Percentiles rank a stretch among this genome's conserved stretches.
Conservation (phyloP, 192 early-diverging fungal genomes). For the Rhizophagus sp. region DNA sequence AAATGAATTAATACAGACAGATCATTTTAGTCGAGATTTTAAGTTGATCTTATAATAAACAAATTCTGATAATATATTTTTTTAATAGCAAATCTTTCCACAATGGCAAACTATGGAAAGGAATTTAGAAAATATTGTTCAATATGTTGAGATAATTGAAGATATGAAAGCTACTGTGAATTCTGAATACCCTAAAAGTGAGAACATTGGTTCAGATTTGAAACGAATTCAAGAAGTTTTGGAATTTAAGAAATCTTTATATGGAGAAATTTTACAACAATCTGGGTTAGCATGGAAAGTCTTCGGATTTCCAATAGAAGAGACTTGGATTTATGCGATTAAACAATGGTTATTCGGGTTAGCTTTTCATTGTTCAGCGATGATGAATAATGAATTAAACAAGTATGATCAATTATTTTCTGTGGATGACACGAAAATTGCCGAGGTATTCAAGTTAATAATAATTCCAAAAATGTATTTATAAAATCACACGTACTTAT, state of each 20-base stretch:
- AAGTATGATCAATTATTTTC: not conserved
- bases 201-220: not conserved
- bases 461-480: not conserved
- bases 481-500: not conserved
- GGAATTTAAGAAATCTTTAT: conserved; percentile 16
- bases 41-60: not conserved
- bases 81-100: conserved; percentile 23
- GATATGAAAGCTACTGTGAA: conserved; percentile 15
- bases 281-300: conserved; percentile 5
- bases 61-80: not conserved
- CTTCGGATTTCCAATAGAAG: conserved; percentile 5
- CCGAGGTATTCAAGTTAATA: conserved; percentile 2
- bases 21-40: not conserved
- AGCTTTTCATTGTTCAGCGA: not conserved
- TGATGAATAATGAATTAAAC: conserved; percentile 11
- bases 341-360: conserved; percentile 16
- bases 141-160: conserved; percentile 27
- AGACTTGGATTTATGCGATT: not conserved
- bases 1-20: not conserved
- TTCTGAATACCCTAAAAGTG: conserved; percentile 14
- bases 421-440: not conserved
- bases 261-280: conserved; percentile 19
- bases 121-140: conserved; percentile 21
- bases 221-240: conserved; percentile 13
- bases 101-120: conserved; percentile 14